Evolutionary conservation across 176 grass and related monocot genomes (phyloP).

Genomic region (Oropetium thomaeum): DNA sequence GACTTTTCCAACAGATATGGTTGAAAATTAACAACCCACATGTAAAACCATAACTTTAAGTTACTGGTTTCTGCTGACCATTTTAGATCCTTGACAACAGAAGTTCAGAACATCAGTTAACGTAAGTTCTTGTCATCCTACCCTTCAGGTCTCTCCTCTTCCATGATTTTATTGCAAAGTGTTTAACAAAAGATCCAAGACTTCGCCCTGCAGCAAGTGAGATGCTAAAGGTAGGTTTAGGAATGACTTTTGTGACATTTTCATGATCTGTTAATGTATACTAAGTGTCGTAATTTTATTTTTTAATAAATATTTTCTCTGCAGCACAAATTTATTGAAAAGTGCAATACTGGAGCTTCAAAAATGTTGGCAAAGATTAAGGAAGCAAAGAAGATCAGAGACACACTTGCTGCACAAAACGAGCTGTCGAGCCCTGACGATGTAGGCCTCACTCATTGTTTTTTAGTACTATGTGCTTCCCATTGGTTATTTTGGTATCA

Average conservation of each 20-base stretch:
- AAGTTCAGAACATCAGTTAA: slow-evolving; percentile 8
- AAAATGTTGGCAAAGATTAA: slow-evolving; percentile 97
- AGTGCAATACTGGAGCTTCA: slow-evolving; percentile 82
- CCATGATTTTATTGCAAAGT: slow-evolving; percentile 99
- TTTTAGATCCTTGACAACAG: slow-evolving; percentile 1
- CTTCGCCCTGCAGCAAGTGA: slow-evolving; percentile 83
- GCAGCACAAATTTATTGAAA: slow-evolving; percentile 99
- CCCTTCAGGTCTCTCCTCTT: slow-evolving; percentile 90
- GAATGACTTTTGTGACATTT: slow-evolving; percentile 3
- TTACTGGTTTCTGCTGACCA: neutral
- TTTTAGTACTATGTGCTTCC: slow-evolving; percentile 20
- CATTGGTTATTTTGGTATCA: slow-evolving; percentile 34
- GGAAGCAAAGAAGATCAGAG: slow-evolving; percentile 81
- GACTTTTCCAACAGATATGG: neutral
- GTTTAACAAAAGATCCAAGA: slow-evolving; percentile 97
- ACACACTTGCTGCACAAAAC: slow-evolving; percentile 53
- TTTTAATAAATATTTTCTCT: slow-evolving; percentile 2
- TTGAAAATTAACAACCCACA: neutral
- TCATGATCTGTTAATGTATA: slow-evolving; percentile 31
- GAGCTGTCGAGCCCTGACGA: slow-evolving; percentile 46
- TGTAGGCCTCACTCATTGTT: slow-evolving; percentile 41
- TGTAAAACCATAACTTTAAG: neutral
- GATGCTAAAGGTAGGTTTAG: slow-evolving; percentile 82
- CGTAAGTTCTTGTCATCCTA: slow-evolving; percentile 30
- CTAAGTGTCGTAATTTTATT: neutral